Evolutionary conservation across 2,329 filamentous ascomycete genomes (phyloP).

Genomic region (Stagonosporopsis tanaceti): DNA sequence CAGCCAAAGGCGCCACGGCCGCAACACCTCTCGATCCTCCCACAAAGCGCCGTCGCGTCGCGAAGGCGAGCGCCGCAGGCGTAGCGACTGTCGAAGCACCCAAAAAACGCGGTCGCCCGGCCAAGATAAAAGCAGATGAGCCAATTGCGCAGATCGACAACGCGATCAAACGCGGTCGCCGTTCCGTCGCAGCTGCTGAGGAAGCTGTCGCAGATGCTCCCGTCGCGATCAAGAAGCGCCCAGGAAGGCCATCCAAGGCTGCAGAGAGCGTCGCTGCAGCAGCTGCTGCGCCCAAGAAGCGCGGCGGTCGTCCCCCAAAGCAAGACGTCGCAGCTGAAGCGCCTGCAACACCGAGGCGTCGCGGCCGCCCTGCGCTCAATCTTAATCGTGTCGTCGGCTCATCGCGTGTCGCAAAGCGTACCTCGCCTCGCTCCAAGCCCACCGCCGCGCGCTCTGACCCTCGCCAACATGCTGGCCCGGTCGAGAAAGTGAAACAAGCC

Average conservation of each 20-base stretch:
- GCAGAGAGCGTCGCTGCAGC: slow-evolving; percentile 2
- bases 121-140: slow-evolving; percentile 22
- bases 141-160: slow-evolving; percentile 14
- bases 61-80: slow-evolving; percentile 13
- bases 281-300: slow-evolving; percentile 21
- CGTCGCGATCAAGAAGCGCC: slow-evolving; percentile 18
- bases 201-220: slow-evolving; percentile 8
- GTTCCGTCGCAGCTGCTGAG: slow-evolving; percentile 14
- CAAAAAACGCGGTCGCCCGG: slow-evolving; percentile 34
- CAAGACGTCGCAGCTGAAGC: slow-evolving; percentile 3
- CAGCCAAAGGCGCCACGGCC: slow-evolving; percentile 20
- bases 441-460: slow-evolving; percentile 26
- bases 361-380: slow-evolving; percentile 22
- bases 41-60: slow-evolving; percentile 30
- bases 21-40: slow-evolving; percentile 6
- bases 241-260: slow-evolving; percentile 19
- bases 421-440: slow-evolving; percentile 14
- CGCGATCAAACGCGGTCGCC: slow-evolving; percentile 27
- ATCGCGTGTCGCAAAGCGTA: slow-evolving; percentile 33
- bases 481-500: slow-evolving; percentile 18
- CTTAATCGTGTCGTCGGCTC: slow-evolving; percentile 30
- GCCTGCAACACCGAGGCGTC: slow-evolving; percentile 18
- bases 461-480: slow-evolving; percentile 29
- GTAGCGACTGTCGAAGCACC: slow-evolving; percentile 16
- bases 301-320: slow-evolving; percentile 28